phyloP scores from a whole-genome alignment of 1,284 basidiomycete genomes.

The Austroboletus olivaceoglutinosus region DNA sequence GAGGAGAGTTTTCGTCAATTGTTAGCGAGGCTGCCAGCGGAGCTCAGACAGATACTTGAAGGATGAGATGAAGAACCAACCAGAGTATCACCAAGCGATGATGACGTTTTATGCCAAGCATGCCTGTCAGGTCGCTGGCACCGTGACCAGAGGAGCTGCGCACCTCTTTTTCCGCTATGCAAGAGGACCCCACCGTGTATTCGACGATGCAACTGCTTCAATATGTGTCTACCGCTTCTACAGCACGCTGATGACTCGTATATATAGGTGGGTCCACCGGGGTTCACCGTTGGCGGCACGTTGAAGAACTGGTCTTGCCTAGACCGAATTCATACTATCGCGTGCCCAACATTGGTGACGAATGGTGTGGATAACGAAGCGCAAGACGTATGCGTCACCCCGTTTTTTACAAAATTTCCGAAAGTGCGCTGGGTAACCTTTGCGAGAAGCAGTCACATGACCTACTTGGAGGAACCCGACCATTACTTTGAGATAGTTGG shows the following conservation, averaged over 20 bases:
- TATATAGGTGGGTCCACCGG: conserved; percentile 28
- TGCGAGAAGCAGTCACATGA: conserved; percentile 31
- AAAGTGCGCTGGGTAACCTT: conserved; percentile 37
- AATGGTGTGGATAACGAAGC: conserved; percentile 35
- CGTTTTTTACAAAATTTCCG: conserved; percentile 33
- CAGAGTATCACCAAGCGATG: conserved; percentile 27
- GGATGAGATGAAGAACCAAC: conserved; percentile 18
- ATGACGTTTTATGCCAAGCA: conserved; percentile 23
- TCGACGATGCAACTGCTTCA: conserved; percentile 15
- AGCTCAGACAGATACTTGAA: conserved; percentile 22
- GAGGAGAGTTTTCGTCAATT: conserved; percentile 12
- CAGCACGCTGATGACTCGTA: neutral
- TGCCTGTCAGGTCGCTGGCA: conserved; percentile 8
- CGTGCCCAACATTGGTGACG: conserved; percentile 32
- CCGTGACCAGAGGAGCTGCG: conserved; percentile 19
- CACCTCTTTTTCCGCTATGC: conserved; percentile 12
- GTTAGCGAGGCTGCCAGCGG: conserved; percentile 17
- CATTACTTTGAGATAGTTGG: conserved; percentile 22
- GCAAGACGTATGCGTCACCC: conserved; percentile 26
- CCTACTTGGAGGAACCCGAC: conserved; percentile 7
- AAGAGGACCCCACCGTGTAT: conserved; percentile 16
- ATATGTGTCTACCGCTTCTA: neutral
- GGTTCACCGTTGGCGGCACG: conserved; percentile 30
- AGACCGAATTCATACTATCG: conserved; percentile 34
- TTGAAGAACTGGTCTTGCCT: conserved; percentile 35